Evolutionary conservation across 179 eudicot genomes (phyloP).

Genomic region (Amaranthus tricolor): DNA sequence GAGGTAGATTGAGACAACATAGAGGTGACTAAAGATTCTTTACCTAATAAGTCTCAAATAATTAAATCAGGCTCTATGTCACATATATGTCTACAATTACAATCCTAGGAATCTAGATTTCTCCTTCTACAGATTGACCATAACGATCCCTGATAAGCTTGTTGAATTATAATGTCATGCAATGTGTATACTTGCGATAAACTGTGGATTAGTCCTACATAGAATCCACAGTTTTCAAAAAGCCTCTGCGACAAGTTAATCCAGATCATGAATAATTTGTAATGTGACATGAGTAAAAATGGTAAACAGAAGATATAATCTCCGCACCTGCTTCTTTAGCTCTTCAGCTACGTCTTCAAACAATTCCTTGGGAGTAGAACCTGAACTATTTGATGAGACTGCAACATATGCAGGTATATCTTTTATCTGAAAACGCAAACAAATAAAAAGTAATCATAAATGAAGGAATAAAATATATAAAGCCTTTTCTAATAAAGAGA

Average conservation of each 20-base stretch:
- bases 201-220: background rate
- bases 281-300: background rate
- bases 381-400: slow-evolving; percentile 83
- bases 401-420: slow-evolving; percentile 75
- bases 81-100: background rate
- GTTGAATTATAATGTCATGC: background rate
- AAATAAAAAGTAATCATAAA: background rate
- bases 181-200: background rate
- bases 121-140: background rate
- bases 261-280: background rate
- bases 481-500: slow-evolving; percentile 1
- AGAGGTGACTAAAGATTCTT: background rate
- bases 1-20: background rate
- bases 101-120: background rate
- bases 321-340: slow-evolving; percentile 72
- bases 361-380: slow-evolving; percentile 83
- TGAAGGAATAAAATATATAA: background rate
- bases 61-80: background rate
- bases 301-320: background rate
- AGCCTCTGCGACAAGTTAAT: background rate
- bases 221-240: background rate
- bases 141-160: background rate
- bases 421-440: slow-evolving; percentile 50
- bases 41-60: background rate
- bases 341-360: slow-evolving; percentile 94